Evolutionary conservation across 1,284 basidiomycete genomes (phyloP), one percentile per base, ranked within the genome.

Genomic region (Farysia itapuensis): DNA sequence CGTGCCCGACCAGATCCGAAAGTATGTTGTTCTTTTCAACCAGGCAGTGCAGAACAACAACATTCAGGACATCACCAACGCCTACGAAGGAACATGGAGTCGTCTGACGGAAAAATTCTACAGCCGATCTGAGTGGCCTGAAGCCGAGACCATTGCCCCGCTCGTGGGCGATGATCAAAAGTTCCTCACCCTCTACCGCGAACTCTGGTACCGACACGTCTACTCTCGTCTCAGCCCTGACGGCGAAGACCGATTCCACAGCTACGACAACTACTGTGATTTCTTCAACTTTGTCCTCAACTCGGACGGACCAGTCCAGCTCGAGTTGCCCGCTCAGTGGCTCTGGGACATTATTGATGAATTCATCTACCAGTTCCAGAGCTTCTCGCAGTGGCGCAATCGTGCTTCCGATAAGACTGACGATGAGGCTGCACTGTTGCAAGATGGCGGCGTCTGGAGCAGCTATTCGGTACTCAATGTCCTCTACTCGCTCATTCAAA

Each of bases 261-360:
- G 91, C 2, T 98, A 97, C 79, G 94, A 97, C 79, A 95, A 96
- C 80, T 95, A 92, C 79, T 97, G 94, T 83, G 90, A 95, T 77
- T 82, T 98, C 64, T 88, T 97, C 84, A 97, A 96, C 81, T 93
- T 93, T 77, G 84, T 98, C 79, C 81, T 90, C 49, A 89, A 71
- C 33, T 93, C 90, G 18, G 91, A 96, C 56, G 90, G 89, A 0
- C 94, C 94, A 1, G 92, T 97, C 0, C 79, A 86, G 14, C 85
- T 97, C 42, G 87, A 94, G 67, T 84, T 97, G 13, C 94, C 94
- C 0, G 89, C 93, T 56, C 92, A 96, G 78, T 98, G 94, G 94
- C 80, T 98, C 5, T 97, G 93, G 90, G 94, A 98, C 78, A 96
- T 98, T 79, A 88, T 97, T 71, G 94, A 97, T 80, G 94, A 97